Percentiles rank a stretch among this genome's conserved stretches.
Evolutionary conservation across 108 stramenopile species (phyloP).

Genomic region (Cyclostephanos invisitatus): DNA sequence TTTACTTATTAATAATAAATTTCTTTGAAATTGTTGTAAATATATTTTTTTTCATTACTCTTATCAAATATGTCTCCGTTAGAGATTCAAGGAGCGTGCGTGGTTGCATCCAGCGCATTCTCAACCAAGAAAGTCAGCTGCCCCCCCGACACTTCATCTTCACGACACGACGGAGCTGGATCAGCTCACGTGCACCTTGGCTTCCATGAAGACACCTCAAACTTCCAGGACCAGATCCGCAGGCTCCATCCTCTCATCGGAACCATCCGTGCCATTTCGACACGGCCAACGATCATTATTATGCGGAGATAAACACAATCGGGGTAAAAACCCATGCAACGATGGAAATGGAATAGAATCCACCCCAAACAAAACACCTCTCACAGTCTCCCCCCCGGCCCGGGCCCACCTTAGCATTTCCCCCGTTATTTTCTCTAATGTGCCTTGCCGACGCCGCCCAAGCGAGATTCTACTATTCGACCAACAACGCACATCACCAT

Average conservation of each 20-base stretch:
- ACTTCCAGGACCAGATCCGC: too few relatives aligned
- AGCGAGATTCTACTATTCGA: not conserved
- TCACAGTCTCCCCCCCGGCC: too few relatives aligned
- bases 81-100: not conserved
- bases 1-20: too few relatives aligned
- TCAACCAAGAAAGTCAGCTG: slow-evolving; percentile 11
- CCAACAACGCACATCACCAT: not conserved
- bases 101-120: not conserved
- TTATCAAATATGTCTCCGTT: not conserved
- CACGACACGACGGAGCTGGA: not conserved
- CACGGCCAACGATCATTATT: too few relatives aligned
- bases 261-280: too few relatives aligned
- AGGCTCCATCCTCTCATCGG: too few relatives aligned
- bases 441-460: not conserved
- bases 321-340: too few relatives aligned
- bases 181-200: not conserved
- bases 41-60: not conserved
- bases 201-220: not conserved
- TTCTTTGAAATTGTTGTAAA: not conserved
- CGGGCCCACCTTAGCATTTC: not conserved
- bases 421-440: not conserved
- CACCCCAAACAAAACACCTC: not conserved
- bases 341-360: not conserved
- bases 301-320: too few relatives aligned
- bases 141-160: slow-evolving; percentile 6